phyloP scores from a whole-genome alignment of 148 eudicot species.

The Euryodendron excelsum region DNA sequence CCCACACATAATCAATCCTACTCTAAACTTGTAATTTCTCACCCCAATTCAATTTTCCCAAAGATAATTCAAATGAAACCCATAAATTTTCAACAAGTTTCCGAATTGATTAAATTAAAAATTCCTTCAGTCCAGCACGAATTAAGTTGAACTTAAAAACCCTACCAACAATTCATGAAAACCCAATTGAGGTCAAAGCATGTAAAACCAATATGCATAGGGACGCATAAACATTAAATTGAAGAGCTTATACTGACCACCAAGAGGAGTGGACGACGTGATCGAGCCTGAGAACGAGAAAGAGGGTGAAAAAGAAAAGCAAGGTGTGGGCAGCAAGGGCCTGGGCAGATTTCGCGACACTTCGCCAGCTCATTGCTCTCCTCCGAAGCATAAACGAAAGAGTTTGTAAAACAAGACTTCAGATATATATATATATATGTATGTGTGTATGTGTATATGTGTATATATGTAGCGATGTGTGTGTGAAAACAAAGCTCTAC shows the following conservation, averaged over 20 bases:
- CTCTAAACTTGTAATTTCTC: background rate
- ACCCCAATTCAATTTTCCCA: background rate
- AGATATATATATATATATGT: background rate
- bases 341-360: constrained; percentile 68
- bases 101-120: background rate
- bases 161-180: background rate
- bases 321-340: constrained; percentile 58
- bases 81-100: background rate
- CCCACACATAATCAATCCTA: background rate
- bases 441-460: background rate
- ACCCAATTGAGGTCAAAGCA: background rate
- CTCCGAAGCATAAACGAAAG: constrained; percentile 2
- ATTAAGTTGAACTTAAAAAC: background rate
- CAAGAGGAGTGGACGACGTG: constrained; percentile 58
- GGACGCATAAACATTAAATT: background rate
- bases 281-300: constrained; percentile 83
- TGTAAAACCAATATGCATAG: background rate
- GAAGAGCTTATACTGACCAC: constrained; percentile 51
- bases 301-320: constrained; percentile 57
- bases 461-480: no score
- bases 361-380: constrained; percentile 72
- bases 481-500: background rate
- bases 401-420: background rate
- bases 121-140: constrained; percentile 2
- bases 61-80: background rate